Evolutionary conservation across 768 basidiomycete species (phyloP).

Genomic region (Phaffia tasmanica): DNA sequence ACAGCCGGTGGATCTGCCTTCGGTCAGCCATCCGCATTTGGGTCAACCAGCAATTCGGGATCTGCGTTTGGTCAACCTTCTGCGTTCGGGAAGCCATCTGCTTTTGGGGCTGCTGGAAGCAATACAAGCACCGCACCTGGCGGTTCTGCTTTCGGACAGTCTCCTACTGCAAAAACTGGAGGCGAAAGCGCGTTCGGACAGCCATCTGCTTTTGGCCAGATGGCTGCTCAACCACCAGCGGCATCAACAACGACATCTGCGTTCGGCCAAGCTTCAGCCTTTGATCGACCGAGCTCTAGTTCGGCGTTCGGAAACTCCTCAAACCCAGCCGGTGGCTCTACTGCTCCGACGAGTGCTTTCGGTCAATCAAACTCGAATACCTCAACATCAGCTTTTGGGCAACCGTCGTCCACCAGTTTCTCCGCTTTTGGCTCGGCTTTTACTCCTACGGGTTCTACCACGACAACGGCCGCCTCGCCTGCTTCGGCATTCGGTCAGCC

Average conservation of each 20-base stretch:
- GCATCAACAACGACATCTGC: neutral
- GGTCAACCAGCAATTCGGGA: neutral
- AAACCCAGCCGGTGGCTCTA: neutral
- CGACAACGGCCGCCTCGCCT: neutral
- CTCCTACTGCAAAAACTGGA: neutral
- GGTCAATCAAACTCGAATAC: conserved; percentile 1
- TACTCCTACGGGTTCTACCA: neutral
- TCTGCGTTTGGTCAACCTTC: conserved; percentile 13
- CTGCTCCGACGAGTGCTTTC: conserved; percentile 5
- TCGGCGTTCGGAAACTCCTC: conserved; percentile 2
- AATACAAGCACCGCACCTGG: neutral
- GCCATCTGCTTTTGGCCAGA: conserved; percentile 7
- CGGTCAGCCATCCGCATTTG: conserved; percentile 10
- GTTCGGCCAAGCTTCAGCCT: conserved; percentile 6
- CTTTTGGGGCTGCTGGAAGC: neutral
- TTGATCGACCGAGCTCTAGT: neutral
- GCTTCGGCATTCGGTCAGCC: conserved; percentile 15
- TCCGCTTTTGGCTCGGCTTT: conserved; percentile 3
- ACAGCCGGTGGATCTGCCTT: conserved; percentile 3
- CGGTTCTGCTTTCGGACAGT: conserved; percentile 7
- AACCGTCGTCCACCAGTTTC: neutral
- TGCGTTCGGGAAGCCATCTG: conserved; percentile 11
- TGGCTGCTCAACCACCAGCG: neutral
- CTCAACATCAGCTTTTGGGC: conserved; percentile 21
- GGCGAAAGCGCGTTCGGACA: conserved; percentile 11